Conservation (phyloP, 345 rosid species). For the Camelina neglecta region DNA sequence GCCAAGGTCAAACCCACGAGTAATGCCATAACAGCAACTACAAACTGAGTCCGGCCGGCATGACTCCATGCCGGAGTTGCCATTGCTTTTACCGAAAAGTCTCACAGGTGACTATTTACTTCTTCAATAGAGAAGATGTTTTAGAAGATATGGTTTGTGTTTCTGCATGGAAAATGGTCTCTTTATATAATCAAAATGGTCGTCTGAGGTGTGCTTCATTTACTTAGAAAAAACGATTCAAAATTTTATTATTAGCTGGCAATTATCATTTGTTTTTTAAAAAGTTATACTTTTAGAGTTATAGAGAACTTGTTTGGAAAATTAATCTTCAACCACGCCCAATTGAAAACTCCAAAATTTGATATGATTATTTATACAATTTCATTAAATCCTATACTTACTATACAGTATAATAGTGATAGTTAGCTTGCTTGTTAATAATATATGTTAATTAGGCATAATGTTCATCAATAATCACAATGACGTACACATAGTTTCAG, state of each 20-base stretch:
- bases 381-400: neutral
- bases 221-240: slow-evolving; percentile 5
- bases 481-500: slow-evolving; percentile 14
- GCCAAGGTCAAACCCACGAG: slow-evolving; percentile 32
- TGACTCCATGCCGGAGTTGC: slow-evolving; percentile 37
- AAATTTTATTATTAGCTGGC: slow-evolving; percentile 22
- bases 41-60: slow-evolving; percentile 31
- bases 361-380: neutral
- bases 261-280: neutral
- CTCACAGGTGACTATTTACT: slow-evolving; percentile 11
- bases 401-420: neutral
- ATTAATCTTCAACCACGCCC: slow-evolving; percentile 36
- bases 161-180: slow-evolving; percentile 21
- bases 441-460: neutral
- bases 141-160: slow-evolving; percentile 32
- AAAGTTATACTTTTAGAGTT: too few species aligned
- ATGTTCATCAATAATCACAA: neutral
- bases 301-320: slow-evolving; percentile 12
- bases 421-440: slow-evolving; percentile 3
- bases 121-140: slow-evolving; percentile 5
- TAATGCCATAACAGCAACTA: slow-evolving; percentile 34
- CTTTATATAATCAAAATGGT: slow-evolving; percentile 30
- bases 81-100: slow-evolving; percentile 27
- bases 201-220: slow-evolving; percentile 28
- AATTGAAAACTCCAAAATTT: slow-evolving; percentile 1